Conservation (phyloP, 1,139 yeast species). For the Geotrichum reessii region DNA sequence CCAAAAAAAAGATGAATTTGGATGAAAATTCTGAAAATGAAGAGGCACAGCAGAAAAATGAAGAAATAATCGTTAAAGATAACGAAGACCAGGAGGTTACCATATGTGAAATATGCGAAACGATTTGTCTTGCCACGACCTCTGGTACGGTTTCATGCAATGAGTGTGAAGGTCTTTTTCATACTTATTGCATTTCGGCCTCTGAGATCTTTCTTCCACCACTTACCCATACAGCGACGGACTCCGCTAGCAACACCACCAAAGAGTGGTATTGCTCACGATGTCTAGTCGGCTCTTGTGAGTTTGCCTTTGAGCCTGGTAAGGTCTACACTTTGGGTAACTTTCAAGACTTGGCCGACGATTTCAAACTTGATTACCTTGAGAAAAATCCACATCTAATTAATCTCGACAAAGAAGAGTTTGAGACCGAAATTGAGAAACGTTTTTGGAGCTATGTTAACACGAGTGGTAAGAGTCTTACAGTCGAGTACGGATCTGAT, state of each 20-base stretch:
- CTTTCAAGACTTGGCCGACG: constrained; percentile 54
- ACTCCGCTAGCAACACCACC: not conserved
- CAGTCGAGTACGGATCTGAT: constrained; percentile 48
- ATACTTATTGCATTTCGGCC: constrained; percentile 8
- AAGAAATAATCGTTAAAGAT: constrained; percentile 1
- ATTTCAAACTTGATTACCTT: constrained; percentile 43
- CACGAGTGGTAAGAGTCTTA: constrained; percentile 37
- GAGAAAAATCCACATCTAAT: constrained; percentile 45
- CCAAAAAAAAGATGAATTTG: not conserved
- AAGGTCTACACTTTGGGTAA: constrained; percentile 53
- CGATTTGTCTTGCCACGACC: constrained; percentile 2
- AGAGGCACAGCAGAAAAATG: constrained; percentile 8
- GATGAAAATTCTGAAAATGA: not conserved
- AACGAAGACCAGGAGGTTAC: constrained; percentile 16
- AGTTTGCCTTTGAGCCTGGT: constrained; percentile 82
- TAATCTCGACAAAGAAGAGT: constrained; percentile 19
- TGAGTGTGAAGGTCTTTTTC: constrained; percentile 16
- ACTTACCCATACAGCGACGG: not conserved
- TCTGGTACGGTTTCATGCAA: constrained; percentile 1
- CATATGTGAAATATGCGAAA: constrained; percentile 18
- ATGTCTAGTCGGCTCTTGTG: constrained; percentile 82
- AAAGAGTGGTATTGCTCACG: constrained; percentile 70
- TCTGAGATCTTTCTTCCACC: constrained; percentile 14
- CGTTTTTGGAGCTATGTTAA: constrained; percentile 40
- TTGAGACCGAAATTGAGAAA: constrained; percentile 29